Percentiles rank a stretch among this genome's conserved stretches.
Evolutionary conservation across 306 rosid species (phyloP).

Genomic region (Calophaca sinica): DNA sequence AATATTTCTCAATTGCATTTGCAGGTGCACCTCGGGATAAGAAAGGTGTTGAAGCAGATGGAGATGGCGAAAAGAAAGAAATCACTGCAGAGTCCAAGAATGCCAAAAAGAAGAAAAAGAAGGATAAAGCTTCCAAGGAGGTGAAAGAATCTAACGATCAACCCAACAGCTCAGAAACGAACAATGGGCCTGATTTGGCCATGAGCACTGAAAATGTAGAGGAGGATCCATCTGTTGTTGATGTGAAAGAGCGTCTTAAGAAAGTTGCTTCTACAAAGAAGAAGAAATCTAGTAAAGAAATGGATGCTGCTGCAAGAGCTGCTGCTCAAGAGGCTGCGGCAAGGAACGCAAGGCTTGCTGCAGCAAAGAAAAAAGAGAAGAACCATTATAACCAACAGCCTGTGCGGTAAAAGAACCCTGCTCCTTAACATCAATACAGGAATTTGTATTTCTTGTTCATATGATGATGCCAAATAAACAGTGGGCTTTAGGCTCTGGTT

Average conservation of each 20-base stretch:
- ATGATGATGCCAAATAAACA: constrained; percentile 66
- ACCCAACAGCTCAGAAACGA: constrained; percentile 55
- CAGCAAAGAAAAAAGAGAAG: constrained; percentile 95
- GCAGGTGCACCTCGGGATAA: constrained; percentile 65
- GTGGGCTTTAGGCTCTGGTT: constrained; percentile 56
- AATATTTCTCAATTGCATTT: constrained; percentile 36
- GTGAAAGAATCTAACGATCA: constrained; percentile 73
- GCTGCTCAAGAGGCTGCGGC: constrained; percentile 94
- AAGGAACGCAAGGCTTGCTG: constrained; percentile 84
- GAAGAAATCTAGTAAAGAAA: constrained; percentile 86
- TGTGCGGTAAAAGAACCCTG: constrained; percentile 61
- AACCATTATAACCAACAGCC: constrained; percentile 96
- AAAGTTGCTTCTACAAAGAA: constrained; percentile 75
- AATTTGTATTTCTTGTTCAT: constrained; percentile 75
- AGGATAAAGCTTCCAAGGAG: constrained; percentile 85
- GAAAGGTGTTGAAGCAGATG: constrained; percentile 57
- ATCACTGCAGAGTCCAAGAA: constrained; percentile 64
- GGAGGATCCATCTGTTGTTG: constrained; percentile 73
- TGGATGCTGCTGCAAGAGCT: constrained; percentile 86
- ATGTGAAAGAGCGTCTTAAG: constrained; percentile 87
- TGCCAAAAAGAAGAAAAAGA: constrained; percentile 93
- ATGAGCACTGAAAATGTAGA: constrained; percentile 57
- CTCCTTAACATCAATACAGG: constrained; percentile 55
- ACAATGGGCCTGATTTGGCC: constrained; percentile 55
- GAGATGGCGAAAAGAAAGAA: constrained; percentile 78